These are phyloP conservation scores for Chrysosporium queenslandicum DNA, from an alignment of 2,329 filamentous ascomycete species.

Conservation along the genomic window DNA sequence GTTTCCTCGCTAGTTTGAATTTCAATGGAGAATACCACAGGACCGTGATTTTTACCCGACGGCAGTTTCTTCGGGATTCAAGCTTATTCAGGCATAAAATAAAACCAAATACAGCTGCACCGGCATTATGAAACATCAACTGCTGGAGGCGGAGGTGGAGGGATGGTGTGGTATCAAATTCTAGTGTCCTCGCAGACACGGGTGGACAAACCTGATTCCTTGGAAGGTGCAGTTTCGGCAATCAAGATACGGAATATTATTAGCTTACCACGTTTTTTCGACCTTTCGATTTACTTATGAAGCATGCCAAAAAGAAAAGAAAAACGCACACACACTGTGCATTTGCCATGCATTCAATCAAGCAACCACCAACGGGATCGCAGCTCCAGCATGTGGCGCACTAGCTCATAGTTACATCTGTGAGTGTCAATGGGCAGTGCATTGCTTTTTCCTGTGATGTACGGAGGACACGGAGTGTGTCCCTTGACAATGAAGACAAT, in stretches of 20 bases:
- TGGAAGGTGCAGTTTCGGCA: background rate
- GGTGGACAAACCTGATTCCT: background rate
- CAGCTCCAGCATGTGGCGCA: background rate
- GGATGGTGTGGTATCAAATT: background rate
- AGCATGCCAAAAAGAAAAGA: background rate
- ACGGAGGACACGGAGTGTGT: too few relatives aligned
- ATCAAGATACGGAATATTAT: background rate
- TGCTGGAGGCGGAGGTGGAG: background rate
- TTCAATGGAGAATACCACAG: too few relatives aligned
- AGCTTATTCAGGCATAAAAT: background rate
- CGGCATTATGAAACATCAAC: background rate
- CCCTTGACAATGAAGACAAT: background rate
- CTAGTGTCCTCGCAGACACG: background rate
- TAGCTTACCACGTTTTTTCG: constrained; percentile 5
- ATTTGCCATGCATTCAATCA: background rate
- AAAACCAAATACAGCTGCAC: background rate
- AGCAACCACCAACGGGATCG: background rate
- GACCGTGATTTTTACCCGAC: too few relatives aligned
- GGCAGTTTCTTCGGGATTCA: background rate
- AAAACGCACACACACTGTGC: too few relatives aligned
- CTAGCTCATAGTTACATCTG: background rate
- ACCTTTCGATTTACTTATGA: background rate
- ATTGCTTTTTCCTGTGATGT: background rate
- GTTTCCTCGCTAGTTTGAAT: too few relatives aligned
- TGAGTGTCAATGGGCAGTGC: background rate